phyloP scores from a whole-genome alignment of 345 rosid genomes.

The Populus euphratica region DNA sequence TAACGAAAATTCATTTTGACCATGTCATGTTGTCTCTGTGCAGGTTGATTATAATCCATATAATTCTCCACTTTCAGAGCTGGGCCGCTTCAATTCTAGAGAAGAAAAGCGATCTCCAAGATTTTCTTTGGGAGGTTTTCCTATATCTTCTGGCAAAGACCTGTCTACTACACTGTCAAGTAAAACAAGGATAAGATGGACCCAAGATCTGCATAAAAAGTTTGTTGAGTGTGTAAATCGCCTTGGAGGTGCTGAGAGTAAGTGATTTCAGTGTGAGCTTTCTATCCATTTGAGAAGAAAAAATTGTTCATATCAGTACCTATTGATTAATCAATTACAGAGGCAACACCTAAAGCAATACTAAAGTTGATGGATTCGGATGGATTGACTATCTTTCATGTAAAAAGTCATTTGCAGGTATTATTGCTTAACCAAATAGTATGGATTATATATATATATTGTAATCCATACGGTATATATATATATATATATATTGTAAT shows the following conservation, averaged over 20 bases:
- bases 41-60: conserved; percentile 33
- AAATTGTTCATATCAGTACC: background rate
- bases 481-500: background rate
- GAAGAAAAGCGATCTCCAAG: conserved; percentile 36
- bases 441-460: background rate
- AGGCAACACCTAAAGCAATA: conserved; percentile 90
- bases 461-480: no score
- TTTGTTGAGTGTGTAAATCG: conserved; percentile 73
- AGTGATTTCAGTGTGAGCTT: conserved; percentile 7
- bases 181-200: conserved; percentile 83
- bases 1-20: background rate
- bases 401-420: conserved; percentile 96
- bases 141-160: conserved; percentile 12
- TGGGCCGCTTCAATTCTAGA: conserved; percentile 27
- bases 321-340: conserved; percentile 32
- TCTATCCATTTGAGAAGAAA: background rate
- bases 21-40: background rate
- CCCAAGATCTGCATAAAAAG: conserved; percentile 81
- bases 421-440: background rate
- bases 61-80: conserved; percentile 28
- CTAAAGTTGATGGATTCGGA: conserved; percentile 84
- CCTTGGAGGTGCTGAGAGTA: conserved; percentile 86
- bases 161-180: conserved; percentile 17
- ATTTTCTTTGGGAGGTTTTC: conserved; percentile 16
- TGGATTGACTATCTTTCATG: conserved; percentile 90